Evolutionary conservation across 2,329 filamentous ascomycete species (phyloP), one percentile per base, ranked within the genome.

Genomic region (Fusarium succisae): DNA sequence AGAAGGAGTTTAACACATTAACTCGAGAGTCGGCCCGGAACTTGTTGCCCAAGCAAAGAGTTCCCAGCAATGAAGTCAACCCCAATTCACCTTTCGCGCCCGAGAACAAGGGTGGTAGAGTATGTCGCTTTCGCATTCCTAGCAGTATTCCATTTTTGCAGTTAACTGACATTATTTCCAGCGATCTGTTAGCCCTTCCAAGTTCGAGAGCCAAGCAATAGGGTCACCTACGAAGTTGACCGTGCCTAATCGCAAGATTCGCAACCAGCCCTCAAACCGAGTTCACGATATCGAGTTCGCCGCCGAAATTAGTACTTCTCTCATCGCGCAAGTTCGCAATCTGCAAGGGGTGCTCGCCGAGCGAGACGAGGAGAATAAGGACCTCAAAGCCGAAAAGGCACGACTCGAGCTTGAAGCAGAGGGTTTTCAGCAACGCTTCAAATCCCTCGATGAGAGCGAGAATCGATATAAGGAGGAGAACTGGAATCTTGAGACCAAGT

Each of bases 391-490:
- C 58, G 94, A 97, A 72, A 94, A 93, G 77, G 92, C 93, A 11
- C 90, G 91, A 69, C 87, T 98, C 41, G 95, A 98, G 81, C 89
- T 94, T 39, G 95, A 98, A 75, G 89, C 91, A 1, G 93, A 97
- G 80, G 90, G 89, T 7, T 90, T 97, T 73, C 89, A 92, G 60
- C 94, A 97, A 81, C 91, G 95, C 39, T 86, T 98, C 73, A 93
- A 94, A 79, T 89, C 90, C 12, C 86, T 98, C 45, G 95, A 98
- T 77, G 96, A 99, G 83, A 98, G 93, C 80, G 96, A 99, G 82
- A 93, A 97, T 79, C 92, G 94, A 59, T 98, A 97, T 85, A 98
- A 98, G 84, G 96, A 99, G 79, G 96, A 98, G 82, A 99, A 98
- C 81, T 99, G 96, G 96, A 96, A 93, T 72, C 88, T 99, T 43